Conservation (phyloP, 2,329 filamentous ascomycete genomes). For the Colletotrichum orchidophilum region DNA sequence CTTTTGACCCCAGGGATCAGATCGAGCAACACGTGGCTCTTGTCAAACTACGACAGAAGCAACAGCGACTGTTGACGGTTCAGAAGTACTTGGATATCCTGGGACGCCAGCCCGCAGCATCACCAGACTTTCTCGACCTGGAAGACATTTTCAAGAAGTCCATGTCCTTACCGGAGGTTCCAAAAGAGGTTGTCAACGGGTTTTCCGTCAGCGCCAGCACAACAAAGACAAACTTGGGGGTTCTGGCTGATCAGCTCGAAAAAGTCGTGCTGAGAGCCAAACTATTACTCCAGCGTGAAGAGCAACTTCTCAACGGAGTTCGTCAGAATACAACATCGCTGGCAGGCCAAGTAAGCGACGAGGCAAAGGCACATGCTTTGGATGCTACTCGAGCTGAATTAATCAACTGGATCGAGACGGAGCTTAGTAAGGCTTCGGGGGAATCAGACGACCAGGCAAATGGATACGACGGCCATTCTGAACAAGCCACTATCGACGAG, state of each 20-base stretch:
- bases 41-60: slow-evolving; percentile 62
- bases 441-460: slow-evolving; percentile 36
- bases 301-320: slow-evolving; percentile 59
- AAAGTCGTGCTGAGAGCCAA: slow-evolving; percentile 68
- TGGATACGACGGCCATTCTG: slow-evolving; percentile 31
- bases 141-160: slow-evolving; percentile 57
- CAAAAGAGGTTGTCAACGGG: slow-evolving; percentile 60
- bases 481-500: slow-evolving; percentile 45
- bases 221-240: slow-evolving; percentile 53
- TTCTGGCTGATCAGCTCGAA: slow-evolving; percentile 62
- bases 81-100: slow-evolving; percentile 62
- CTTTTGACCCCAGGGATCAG: slow-evolving; percentile 26
- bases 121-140: slow-evolving; percentile 59
- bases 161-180: slow-evolving; percentile 58
- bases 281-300: slow-evolving; percentile 64
- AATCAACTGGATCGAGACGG: slow-evolving; percentile 72
- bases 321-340: slow-evolving; percentile 17
- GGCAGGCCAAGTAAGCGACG: slow-evolving; percentile 47
- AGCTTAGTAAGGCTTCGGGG: slow-evolving; percentile 63
- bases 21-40: slow-evolving; percentile 62
- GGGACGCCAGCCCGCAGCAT: slow-evolving; percentile 60
- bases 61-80: slow-evolving; percentile 58
- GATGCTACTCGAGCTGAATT: slow-evolving; percentile 66
- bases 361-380: slow-evolving; percentile 61
- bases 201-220: slow-evolving; percentile 54